Conservation (phyloP, 2,329 filamentous ascomycete species). For the Claviceps humidiphila region DNA sequence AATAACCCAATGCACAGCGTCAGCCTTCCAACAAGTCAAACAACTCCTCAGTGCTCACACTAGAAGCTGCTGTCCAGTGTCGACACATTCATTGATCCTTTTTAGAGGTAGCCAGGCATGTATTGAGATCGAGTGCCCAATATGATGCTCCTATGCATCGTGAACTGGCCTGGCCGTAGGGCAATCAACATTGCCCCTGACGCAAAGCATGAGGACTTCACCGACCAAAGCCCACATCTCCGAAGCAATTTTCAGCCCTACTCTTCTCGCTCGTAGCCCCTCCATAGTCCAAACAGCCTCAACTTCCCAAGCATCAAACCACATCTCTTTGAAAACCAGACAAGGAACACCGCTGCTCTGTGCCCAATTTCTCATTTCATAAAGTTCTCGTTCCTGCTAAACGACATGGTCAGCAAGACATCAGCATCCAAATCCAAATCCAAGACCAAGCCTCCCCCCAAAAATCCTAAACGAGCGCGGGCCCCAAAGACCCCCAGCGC, state of each 20-base stretch:
- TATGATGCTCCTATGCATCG: too few species aligned
- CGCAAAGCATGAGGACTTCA: background rate
- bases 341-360: background rate
- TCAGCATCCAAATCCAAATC: background rate
- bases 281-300: background rate
- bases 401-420: constrained; percentile 5
- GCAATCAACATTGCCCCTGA: background rate
- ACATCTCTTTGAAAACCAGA: background rate
- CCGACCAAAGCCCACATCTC: background rate
- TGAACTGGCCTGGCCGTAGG: too few species aligned
- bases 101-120: too few species aligned
- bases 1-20: too few species aligned
- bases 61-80: too few species aligned
- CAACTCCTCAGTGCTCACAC: too few species aligned
- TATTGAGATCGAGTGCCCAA: too few species aligned
- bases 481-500: background rate
- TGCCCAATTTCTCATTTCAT: background rate
- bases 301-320: background rate
- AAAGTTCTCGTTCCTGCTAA: background rate
- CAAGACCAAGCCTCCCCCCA: background rate
- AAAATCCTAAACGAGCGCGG: background rate
- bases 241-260: background rate
- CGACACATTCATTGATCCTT: too few species aligned
- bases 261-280: background rate
- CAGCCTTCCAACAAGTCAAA: too few species aligned